A percentile compares a stretch with the other conserved stretches of the same genome.
phyloP scores from a whole-genome alignment of 495 filamentous ascomycete genomes.

The Podospora bellae-mahoneyi region DNA sequence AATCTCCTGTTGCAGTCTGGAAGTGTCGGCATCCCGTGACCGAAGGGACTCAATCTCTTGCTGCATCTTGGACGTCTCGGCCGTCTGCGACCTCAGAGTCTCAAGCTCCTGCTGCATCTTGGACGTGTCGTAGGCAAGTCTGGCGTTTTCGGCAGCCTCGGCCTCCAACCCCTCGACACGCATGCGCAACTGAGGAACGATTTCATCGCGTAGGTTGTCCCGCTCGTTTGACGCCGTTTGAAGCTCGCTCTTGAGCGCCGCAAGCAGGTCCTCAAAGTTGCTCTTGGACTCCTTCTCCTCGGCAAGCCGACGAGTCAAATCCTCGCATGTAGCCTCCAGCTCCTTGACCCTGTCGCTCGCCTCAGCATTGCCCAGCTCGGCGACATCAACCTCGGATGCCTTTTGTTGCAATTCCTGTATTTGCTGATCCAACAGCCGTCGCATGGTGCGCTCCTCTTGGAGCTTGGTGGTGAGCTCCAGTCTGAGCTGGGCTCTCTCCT shows the following conservation, averaged over 20 bases:
- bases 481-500: slow-evolving; percentile 84
- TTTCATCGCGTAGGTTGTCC: slow-evolving; percentile 84
- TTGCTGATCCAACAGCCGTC: slow-evolving; percentile 74
- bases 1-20: slow-evolving; percentile 77
- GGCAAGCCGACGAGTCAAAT: slow-evolving; percentile 70
- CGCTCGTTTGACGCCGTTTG: slow-evolving; percentile 80
- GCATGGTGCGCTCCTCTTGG: slow-evolving; percentile 73
- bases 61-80: slow-evolving; percentile 12
- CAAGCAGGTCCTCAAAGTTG: slow-evolving; percentile 88
- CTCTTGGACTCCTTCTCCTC: slow-evolving; percentile 88
- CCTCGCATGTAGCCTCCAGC: slow-evolving; percentile 75
- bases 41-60: slow-evolving; percentile 11
- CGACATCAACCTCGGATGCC: slow-evolving; percentile 56
- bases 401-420: slow-evolving; percentile 75
- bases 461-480: slow-evolving; percentile 77
- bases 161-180: slow-evolving; percentile 74
- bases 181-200: slow-evolving; percentile 68
- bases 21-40: slow-evolving; percentile 50
- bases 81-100: slow-evolving; percentile 63
- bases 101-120: slow-evolving; percentile 79
- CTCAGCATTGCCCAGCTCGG: slow-evolving; percentile 45
- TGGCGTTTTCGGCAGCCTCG: slow-evolving; percentile 62
- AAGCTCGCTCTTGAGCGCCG: slow-evolving; percentile 76
- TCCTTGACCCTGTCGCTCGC: slow-evolving; percentile 60
- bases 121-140: slow-evolving; percentile 68